These are phyloP conservation scores for Pterocarpus macrocarpus DNA, from an alignment of 306 rosid genomes.

Conservation along the genomic window DNA sequence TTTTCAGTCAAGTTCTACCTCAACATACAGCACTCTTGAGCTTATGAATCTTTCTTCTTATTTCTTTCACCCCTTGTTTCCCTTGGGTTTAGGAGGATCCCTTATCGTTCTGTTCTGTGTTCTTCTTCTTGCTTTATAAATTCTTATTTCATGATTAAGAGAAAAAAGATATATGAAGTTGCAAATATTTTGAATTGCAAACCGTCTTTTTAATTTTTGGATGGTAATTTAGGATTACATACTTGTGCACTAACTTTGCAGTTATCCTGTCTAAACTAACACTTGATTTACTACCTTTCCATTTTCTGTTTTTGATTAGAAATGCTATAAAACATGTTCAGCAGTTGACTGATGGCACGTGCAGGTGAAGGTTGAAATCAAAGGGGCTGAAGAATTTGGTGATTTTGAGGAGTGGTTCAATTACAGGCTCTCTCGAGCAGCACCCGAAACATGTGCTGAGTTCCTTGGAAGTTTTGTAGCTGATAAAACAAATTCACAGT, in stretches of 20 bases:
- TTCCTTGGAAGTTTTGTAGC: constrained; percentile 95
- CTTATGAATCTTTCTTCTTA: too few relatives aligned
- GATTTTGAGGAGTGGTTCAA: constrained; percentile 96
- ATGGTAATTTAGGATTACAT: background rate
- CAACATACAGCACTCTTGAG: too few relatives aligned
- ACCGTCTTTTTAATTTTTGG: background rate
- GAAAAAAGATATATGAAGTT: background rate
- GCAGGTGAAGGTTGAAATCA: constrained; percentile 82
- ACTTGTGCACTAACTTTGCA: background rate
- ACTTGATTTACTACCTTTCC: constrained; percentile 9
- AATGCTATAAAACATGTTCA: constrained; percentile 6
- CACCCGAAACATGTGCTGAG: constrained; percentile 96
- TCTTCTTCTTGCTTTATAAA: background rate
- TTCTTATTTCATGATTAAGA: background rate
- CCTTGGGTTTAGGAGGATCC: background rate
- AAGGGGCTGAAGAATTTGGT: constrained; percentile 84
- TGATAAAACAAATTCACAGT: constrained; percentile 67
- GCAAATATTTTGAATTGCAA: background rate
- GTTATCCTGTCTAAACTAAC: background rate
- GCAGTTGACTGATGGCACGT: constrained; percentile 43
- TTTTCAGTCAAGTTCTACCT: background rate
- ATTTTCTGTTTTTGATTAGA: constrained; percentile 22
- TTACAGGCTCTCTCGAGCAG: constrained; percentile 95
- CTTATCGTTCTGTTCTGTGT: background rate
- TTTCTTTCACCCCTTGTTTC: too few relatives aligned